Evolutionary conservation across 441 rosid genomes (phyloP).

Genomic region (Brassica hybrid): DNA sequence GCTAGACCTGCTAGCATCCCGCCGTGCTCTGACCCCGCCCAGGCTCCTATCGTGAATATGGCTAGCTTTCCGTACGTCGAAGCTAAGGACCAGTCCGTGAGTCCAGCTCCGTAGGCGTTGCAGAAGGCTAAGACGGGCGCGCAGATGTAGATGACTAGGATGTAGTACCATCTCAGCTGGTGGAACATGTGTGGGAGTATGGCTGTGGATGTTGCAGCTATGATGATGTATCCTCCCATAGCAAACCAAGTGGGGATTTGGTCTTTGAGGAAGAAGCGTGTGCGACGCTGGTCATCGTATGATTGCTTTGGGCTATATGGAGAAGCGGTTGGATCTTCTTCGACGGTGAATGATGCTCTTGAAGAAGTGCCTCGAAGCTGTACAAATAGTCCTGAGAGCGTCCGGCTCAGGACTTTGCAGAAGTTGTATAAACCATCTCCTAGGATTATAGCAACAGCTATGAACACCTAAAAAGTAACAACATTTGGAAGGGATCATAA

Average conservation of each 20-base stretch:
- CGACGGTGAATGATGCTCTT: conserved; percentile 43
- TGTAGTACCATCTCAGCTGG: conserved; percentile 79
- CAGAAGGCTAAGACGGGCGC: conserved; percentile 87
- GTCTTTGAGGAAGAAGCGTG: conserved; percentile 71
- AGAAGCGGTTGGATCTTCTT: conserved; percentile 43
- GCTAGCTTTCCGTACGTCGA: conserved; percentile 86
- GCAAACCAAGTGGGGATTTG: conserved; percentile 84
- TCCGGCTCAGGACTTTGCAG: conserved; percentile 74
- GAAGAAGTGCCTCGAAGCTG: conserved; percentile 49
- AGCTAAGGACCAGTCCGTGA: conserved; percentile 93
- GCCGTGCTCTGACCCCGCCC: conserved; percentile 80
- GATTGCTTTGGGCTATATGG: conserved; percentile 45
- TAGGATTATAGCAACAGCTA: conserved; percentile 82
- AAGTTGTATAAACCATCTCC: conserved; percentile 92
- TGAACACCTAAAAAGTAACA: too few species aligned
- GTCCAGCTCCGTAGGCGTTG: conserved; percentile 89
- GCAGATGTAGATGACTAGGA: conserved; percentile 67
- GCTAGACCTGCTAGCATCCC: conserved; percentile 91
- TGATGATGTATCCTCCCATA: conserved; percentile 55
- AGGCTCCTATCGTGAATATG: conserved; percentile 78
- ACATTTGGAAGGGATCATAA: too few species aligned
- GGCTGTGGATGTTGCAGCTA: conserved; percentile 63
- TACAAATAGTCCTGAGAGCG: conserved; percentile 58
- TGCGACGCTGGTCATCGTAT: conserved; percentile 74
- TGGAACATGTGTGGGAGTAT: conserved; percentile 68